A percentile compares a stretch with the other conserved stretches of the same genome.
phyloP scores from a whole-genome alignment of 2,329 filamentous ascomycete genomes.

The Emmonsiellopsis sp. region DNA sequence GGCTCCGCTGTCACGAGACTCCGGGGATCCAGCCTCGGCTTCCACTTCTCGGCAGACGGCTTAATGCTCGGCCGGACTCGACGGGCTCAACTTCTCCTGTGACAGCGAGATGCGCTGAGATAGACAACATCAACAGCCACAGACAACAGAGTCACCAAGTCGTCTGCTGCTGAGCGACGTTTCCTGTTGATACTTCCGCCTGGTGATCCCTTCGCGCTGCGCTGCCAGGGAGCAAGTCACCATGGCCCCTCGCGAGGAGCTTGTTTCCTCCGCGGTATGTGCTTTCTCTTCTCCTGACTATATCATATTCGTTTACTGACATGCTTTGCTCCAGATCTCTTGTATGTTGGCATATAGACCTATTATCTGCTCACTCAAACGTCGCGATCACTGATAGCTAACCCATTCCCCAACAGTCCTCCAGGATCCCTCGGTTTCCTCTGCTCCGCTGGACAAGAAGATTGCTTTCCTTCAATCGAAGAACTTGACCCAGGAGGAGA shows the following conservation, averaged over 20 bases:
- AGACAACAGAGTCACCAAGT: not conserved
- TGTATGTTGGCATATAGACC: conserved; percentile 33
- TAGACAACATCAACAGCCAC: not conserved
- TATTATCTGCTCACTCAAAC: not conserved
- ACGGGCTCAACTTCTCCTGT: not conserved
- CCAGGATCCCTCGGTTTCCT: conserved; percentile 84
- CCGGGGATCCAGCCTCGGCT: conserved; percentile 22
- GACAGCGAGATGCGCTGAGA: not conserved
- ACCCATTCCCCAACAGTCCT: conserved; percentile 53
- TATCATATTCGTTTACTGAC: conserved; percentile 21
- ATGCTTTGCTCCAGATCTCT: conserved; percentile 33
- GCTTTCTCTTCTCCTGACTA: conserved; percentile 11
- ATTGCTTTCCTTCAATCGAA: conserved; percentile 92
- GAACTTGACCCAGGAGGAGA: conserved; percentile 93
- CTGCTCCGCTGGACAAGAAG: conserved; percentile 84
- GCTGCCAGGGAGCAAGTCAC: conserved; percentile 32
- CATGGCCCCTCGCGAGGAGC: conserved; percentile 80
- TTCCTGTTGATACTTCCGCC: not conserved
- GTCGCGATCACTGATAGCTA: not conserved
- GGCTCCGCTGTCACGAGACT: conserved; percentile 22
- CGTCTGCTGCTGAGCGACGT: not conserved
- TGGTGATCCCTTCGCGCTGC: not conserved
- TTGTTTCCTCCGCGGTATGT: conserved; percentile 71
- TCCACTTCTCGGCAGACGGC: conserved; percentile 4
- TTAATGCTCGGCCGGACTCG: not conserved